Evolutionary conservation across 1,284 basidiomycete species (phyloP).

Genomic region (Apiotrichum domesticum): DNA sequence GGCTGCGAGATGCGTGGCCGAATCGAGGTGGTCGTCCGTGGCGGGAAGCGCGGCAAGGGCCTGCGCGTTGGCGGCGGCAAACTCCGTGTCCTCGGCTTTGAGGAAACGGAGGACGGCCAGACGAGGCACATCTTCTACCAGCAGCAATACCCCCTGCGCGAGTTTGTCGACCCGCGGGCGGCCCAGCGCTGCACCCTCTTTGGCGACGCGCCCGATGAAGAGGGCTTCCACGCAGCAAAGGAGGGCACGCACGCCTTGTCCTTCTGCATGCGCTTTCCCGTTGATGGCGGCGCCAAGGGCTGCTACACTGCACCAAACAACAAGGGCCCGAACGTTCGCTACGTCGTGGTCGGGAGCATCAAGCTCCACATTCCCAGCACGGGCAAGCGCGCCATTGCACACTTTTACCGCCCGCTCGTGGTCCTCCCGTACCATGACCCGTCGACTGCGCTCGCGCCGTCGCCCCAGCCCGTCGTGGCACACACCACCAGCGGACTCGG

Average conservation of each 20-base stretch:
- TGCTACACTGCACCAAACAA: constrained; percentile 57
- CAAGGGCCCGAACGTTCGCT: constrained; percentile 57
- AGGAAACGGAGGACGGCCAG: constrained; percentile 56
- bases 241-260: constrained; percentile 69
- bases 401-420: constrained; percentile 82
- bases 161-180: constrained; percentile 45
- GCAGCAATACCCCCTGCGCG: constrained; percentile 59
- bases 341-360: constrained; percentile 78
- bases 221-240: constrained; percentile 62
- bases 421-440: constrained; percentile 76
- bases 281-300: constrained; percentile 68
- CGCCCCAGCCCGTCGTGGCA: constrained; percentile 59
- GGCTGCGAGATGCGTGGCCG: constrained; percentile 69
- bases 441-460: constrained; percentile 57
- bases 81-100: constrained; percentile 80
- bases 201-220: constrained; percentile 56
- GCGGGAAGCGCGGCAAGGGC: constrained; percentile 56
- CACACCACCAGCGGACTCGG: constrained; percentile 56
- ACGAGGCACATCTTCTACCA: constrained; percentile 81
- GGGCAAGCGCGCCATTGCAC: constrained; percentile 68
- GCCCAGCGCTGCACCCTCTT: constrained; percentile 48
- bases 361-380: constrained; percentile 67
- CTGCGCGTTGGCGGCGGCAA: constrained; percentile 72
- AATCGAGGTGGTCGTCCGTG: constrained; percentile 64
- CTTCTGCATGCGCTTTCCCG: constrained; percentile 70